phyloP scores from a whole-genome alignment of 768 basidiomycete species.

The Tulasnella sp. region DNA sequence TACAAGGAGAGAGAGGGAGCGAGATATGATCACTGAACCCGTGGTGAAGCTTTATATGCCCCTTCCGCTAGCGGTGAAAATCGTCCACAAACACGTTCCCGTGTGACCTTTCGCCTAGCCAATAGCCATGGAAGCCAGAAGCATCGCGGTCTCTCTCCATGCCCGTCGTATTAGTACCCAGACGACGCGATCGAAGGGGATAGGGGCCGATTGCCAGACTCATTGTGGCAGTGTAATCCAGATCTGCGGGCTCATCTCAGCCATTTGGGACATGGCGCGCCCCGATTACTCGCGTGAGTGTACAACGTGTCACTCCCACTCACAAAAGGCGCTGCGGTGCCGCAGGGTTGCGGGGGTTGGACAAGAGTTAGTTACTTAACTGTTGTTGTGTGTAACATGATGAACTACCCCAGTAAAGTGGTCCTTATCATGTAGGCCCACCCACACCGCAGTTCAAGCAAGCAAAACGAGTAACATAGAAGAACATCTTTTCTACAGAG shows the following conservation, averaged over 20 bases:
- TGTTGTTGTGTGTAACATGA: background rate
- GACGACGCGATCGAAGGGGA: background rate
- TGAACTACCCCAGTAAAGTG: background rate
- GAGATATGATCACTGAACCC: background rate
- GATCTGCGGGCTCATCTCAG: background rate
- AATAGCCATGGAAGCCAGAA: background rate
- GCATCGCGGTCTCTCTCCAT: background rate
- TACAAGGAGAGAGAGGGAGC: background rate
- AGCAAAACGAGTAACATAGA: background rate
- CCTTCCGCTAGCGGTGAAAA: background rate
- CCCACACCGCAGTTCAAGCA: background rate
- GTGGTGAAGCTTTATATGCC: background rate
- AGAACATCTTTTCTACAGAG: background rate
- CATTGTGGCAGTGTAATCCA: conserved; percentile 1
- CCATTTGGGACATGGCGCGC: background rate
- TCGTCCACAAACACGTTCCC: background rate
- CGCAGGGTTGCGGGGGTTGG: background rate
- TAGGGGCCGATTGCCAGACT: background rate
- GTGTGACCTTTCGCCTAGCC: background rate
- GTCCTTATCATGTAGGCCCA: background rate
- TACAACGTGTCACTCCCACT: background rate
- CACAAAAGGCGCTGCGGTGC: background rate
- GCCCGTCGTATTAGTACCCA: background rate
- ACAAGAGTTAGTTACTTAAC: background rate
- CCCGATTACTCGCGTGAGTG: background rate